These are phyloP conservation scores for Rubus idaeus DNA, from an alignment of 306 rosid species.

Conservation along the genomic window DNA sequence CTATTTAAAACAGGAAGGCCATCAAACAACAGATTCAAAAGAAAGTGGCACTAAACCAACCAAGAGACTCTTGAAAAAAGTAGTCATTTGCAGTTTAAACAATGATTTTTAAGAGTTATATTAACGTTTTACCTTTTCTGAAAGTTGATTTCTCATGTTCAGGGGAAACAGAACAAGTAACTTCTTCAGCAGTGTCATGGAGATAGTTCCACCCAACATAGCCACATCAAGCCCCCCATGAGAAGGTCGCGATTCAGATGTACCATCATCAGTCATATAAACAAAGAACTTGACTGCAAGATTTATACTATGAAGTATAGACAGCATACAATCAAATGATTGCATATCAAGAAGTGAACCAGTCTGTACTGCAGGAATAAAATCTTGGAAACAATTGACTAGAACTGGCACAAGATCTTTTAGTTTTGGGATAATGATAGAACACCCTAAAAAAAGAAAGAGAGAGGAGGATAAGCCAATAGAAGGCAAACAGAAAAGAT, in stretches of 20 bases:
- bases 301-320: constrained; percentile 63
- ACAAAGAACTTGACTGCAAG: constrained; percentile 54
- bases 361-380: constrained; percentile 43
- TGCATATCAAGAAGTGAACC: constrained; percentile 48
- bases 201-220: constrained; percentile 45
- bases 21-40: constrained; percentile 15
- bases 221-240: constrained; percentile 35
- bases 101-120: not conserved
- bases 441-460: constrained; percentile 47
- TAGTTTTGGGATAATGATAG: constrained; percentile 49
- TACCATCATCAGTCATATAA: constrained; percentile 37
- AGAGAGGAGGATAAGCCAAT: not conserved
- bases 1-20: not conserved
- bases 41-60: not conserved
- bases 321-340: constrained; percentile 65
- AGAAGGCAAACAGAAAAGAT: not conserved
- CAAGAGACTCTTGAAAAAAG: not conserved
- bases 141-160: constrained; percentile 37
- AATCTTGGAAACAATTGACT: constrained; percentile 70
- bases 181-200: constrained; percentile 58
- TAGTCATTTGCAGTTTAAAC: not conserved
- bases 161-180: constrained; percentile 66
- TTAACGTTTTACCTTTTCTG: constrained; percentile 56
- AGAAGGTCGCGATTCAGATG: constrained; percentile 40
- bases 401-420: constrained; percentile 65